These are phyloP conservation scores for Laguncularia racemosa DNA, from an alignment of 345 rosid species.

Conservation along the genomic window DNA sequence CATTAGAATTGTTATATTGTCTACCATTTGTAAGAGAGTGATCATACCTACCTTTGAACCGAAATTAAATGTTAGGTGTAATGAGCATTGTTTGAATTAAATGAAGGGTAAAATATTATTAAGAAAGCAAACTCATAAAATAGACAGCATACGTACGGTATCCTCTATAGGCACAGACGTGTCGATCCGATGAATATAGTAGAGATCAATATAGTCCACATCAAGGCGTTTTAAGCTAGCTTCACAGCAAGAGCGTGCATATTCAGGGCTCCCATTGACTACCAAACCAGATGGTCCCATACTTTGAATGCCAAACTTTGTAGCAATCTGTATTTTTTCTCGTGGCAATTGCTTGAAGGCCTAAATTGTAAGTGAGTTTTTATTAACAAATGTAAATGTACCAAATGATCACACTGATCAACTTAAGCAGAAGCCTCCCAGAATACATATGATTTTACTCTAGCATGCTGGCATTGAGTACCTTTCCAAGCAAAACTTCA, in stretches of 20 bases:
- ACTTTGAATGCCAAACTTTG: constrained; percentile 34
- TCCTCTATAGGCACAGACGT: constrained; percentile 39
- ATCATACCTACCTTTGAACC: too few relatives aligned
- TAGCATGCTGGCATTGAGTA: too few relatives aligned
- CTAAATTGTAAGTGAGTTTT: too few relatives aligned
- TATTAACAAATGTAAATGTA: too few relatives aligned
- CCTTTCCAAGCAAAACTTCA: constrained; percentile 51
- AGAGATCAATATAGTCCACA: constrained; percentile 46
- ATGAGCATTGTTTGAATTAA: too few relatives aligned
- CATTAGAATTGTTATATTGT: not conserved
- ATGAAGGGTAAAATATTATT: too few relatives aligned
- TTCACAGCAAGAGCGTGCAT: constrained; percentile 43
- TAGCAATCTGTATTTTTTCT: constrained; percentile 47
- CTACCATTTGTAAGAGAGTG: too few relatives aligned
- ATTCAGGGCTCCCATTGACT: constrained; percentile 38
- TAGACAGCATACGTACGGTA: constrained; percentile 24
- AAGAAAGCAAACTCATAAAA: too few relatives aligned
- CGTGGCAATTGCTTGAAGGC: constrained; percentile 53
- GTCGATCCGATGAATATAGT: constrained; percentile 45
- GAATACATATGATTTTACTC: too few relatives aligned
- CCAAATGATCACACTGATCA: too few relatives aligned
- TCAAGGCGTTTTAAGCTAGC: constrained; percentile 52
- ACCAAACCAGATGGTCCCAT: not conserved
- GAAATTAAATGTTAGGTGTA: too few relatives aligned
- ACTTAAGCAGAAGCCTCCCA: too few relatives aligned